Conservation (phyloP, 305 asterid genomes). For the Fraxinus greggii region DNA sequence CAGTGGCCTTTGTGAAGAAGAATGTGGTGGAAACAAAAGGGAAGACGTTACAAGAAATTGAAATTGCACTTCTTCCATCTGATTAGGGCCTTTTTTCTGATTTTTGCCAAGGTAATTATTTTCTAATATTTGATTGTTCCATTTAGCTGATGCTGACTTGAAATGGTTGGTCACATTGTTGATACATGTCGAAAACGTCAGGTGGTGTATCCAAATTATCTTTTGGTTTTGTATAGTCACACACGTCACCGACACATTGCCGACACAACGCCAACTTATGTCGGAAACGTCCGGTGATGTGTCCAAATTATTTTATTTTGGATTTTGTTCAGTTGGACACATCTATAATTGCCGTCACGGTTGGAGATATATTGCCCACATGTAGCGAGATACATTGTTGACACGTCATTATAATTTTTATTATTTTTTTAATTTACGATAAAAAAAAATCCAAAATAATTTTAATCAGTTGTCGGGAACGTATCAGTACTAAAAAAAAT, state of each 20-base stretch:
- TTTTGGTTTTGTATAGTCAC: not conserved
- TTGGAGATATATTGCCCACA: not conserved
- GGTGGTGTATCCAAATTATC: not conserved
- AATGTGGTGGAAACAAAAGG: slow-evolving; percentile 86
- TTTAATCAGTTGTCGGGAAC: not conserved
- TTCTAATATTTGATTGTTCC: not conserved
- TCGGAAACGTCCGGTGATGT: not conserved
- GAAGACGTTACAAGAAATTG: slow-evolving; percentile 81
- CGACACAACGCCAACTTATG: not conserved
- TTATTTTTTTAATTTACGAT: not conserved
- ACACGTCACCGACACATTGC: not conserved
- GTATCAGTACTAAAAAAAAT: not conserved
- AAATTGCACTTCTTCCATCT: slow-evolving; percentile 60
- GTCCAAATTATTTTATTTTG: not conserved
- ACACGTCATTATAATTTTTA: not conserved
- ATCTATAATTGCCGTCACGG: not conserved
- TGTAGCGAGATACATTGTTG: not conserved
- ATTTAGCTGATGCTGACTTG: not conserved
- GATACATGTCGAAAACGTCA: not conserved
- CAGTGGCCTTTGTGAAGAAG: slow-evolving; percentile 52
- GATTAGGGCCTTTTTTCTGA: slow-evolving; percentile 29
- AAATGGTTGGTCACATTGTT: not conserved
- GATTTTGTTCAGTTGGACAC: not conserved
- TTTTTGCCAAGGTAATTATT: slow-evolving; percentile 21
- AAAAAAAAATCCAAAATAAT: not conserved